Base-by-base conservation (phyloP, 345 rosid genomes). In the Erodium maritimum region DNA sequence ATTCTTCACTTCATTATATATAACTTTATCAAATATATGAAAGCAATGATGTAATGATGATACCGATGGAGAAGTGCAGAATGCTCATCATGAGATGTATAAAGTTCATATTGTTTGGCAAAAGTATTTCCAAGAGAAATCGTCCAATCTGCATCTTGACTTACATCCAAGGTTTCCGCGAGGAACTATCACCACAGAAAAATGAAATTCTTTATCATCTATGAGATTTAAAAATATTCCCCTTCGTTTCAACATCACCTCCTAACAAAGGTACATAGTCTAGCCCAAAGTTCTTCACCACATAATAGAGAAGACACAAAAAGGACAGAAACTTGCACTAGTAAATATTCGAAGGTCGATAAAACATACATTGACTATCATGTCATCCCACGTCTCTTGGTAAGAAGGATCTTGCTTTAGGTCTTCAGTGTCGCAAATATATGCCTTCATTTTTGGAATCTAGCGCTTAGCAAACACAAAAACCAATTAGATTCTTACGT, bases 401-500 rank as follows among this genome's bases (percentile, higher is more conserved):
- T 83, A 88, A 53, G 79, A 77, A 66, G 95, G 89, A 77, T 91
- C 95, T 71, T 75, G 82, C 90, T 86, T 84, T 60, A 91, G 81
- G 77, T 91, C 98, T 72, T 91, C 98, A 9, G 96, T 83, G 76
- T 91, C 98, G 57, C 80, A 77, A 77, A 88, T 73, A 88, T 91
- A 91, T 2, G 96, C 95, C 98, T 91, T 88, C 96, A 91, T 86
- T 76, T 91, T 91, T 73, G 93, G 96, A 80, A 91, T 86, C 98
- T 91, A 91, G 88, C 83, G 85, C 96, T 88, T 91, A 76, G 81
- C 88, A 79, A 74, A 75, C 69, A 73, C 65, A 63, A 80, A 23
- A 71, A 64, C 53, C 77, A 80, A 71, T 80, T 71, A 82, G 81
- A 73, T 24, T 20, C 45, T 45, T 37, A 56, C 59, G 24, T 48